phyloP scores from a whole-genome alignment of 495 filamentous ascomycete genomes.

The Mycothermus thermophilus region DNA sequence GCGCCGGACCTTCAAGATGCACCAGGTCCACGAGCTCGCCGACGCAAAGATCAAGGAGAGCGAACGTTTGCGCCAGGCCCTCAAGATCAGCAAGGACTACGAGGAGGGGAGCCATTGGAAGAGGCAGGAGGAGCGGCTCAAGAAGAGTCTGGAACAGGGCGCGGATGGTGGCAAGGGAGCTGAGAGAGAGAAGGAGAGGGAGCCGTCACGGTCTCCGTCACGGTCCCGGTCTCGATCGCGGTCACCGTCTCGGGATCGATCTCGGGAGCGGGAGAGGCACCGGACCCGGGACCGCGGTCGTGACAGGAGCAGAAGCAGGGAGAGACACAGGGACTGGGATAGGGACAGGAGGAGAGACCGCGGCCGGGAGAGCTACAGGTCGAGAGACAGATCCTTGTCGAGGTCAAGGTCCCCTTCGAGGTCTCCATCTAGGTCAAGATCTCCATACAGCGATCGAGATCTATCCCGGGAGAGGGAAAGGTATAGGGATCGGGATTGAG shows the following conservation, averaged over 20 bases:
- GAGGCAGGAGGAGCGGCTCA: conserved; percentile 55
- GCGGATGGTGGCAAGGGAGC: conserved; percentile 9
- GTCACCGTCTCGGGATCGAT: too few relatives aligned
- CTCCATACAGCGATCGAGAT: neutral
- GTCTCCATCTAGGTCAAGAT: too few relatives aligned
- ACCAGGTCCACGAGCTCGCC: conserved; percentile 93
- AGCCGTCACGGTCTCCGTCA: too few relatives aligned
- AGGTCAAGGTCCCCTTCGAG: too few relatives aligned
- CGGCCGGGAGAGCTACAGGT: neutral
- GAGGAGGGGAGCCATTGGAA: conserved; percentile 71
- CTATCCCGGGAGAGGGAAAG: neutral
- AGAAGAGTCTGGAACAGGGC: conserved; percentile 39
- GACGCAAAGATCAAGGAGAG: conserved; percentile 94
- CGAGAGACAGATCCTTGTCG: neutral
- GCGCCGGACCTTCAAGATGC: conserved; percentile 57
- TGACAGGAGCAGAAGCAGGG: neutral
- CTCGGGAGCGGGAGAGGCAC: too few relatives aligned
- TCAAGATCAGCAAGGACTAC: conserved; percentile 80
- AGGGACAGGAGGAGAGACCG: neutral
- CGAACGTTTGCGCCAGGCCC: conserved; percentile 71
- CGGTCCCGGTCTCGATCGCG: too few relatives aligned
- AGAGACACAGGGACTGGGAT: neutral
- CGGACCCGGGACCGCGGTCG: too few relatives aligned
- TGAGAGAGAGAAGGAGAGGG: conserved; percentile 1
- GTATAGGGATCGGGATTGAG: neutral